Percentiles rank a stretch among this genome's conserved stretches.
Conservation (phyloP, 177 flowering plant species). For the Vitis hybrid region DNA sequence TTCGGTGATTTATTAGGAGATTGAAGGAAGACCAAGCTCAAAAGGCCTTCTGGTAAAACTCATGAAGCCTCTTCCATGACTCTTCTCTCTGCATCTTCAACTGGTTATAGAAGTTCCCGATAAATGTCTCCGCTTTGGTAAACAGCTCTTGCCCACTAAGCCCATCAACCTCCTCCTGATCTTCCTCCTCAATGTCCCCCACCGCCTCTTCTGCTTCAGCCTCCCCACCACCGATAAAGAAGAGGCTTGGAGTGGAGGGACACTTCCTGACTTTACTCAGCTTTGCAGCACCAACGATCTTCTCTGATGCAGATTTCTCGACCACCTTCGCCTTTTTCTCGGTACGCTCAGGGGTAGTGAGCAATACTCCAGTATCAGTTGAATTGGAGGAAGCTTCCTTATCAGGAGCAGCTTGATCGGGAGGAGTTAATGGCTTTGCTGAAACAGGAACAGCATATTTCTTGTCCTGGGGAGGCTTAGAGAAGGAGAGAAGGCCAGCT, state of each 20-base stretch:
- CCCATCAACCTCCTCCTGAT: conserved; percentile 28
- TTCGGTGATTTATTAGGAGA: neutral
- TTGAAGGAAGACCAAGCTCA: neutral
- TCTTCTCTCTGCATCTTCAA: conserved; percentile 82
- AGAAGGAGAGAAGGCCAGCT: conserved; percentile 56
- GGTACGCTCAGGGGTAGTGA: neutral
- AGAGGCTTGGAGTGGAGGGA: conserved; percentile 68
- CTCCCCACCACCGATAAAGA: conserved; percentile 52
- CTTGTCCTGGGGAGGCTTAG: conserved; percentile 36
- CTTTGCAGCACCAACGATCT: conserved; percentile 21
- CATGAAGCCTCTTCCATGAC: conserved; percentile 70
- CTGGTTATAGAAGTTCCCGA: conserved; percentile 75
- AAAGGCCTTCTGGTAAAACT: conserved; percentile 50
- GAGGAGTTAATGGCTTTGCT: conserved; percentile 7
- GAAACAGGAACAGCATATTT: conserved; percentile 15
- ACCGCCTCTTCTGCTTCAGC: conserved; percentile 20
- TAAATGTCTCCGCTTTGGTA: conserved; percentile 67
- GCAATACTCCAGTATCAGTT: neutral
- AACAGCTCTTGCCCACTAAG: conserved; percentile 57
- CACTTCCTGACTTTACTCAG: conserved; percentile 41
- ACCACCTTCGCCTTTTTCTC: conserved; percentile 20
- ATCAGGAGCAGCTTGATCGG: conserved; percentile 13
- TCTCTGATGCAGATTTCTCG: conserved; percentile 38
- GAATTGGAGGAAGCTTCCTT: neutral
- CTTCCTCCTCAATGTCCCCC: conserved; percentile 24